Conservation (phyloP, 2,329 filamentous ascomycete genomes). For the Ophiostoma sp. region DNA sequence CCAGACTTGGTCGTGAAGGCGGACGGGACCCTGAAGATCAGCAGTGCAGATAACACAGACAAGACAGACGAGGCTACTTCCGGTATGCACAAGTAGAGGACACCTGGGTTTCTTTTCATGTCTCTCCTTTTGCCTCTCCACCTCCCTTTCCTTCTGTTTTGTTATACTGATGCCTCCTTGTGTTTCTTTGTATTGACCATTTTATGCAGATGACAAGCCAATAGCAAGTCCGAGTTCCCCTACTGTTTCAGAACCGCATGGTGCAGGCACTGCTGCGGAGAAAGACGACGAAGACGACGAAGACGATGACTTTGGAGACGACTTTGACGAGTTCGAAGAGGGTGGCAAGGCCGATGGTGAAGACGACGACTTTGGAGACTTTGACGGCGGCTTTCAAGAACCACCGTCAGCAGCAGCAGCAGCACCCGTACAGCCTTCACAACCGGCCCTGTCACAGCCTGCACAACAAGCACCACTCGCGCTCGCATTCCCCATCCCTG, state of each 20-base stretch:
- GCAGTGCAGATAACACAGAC: neutral
- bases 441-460: slow-evolving; percentile 33
- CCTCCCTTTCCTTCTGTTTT: slow-evolving; percentile 8
- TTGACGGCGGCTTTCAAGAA: slow-evolving; percentile 66
- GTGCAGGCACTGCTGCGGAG: slow-evolving; percentile 26
- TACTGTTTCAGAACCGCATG: slow-evolving; percentile 30
- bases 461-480: slow-evolving; percentile 27
- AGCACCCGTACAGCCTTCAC: slow-evolving; percentile 28
- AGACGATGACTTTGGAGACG: slow-evolving; percentile 51
- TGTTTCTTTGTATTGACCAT: slow-evolving; percentile 33
- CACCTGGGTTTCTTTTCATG: slow-evolving; percentile 22
- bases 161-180: slow-evolving; percentile 19
- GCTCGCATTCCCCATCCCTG: slow-evolving; percentile 50
- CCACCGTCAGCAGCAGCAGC: slow-evolving; percentile 31
- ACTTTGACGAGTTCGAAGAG: slow-evolving; percentile 60
- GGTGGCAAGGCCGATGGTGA: slow-evolving; percentile 48
- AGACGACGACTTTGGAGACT: slow-evolving; percentile 58
- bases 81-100: slow-evolving; percentile 38
- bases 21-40: slow-evolving; percentile 39
- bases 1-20: slow-evolving; percentile 49
- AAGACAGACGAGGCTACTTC: slow-evolving; percentile 14
- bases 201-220: slow-evolving; percentile 35
- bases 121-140: slow-evolving; percentile 16
- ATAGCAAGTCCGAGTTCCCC: slow-evolving; percentile 35
- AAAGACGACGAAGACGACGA: slow-evolving; percentile 26